A percentile compares a stretch with the other conserved stretches of the same genome.
These are phyloP conservation scores for Coprinopsis strossmayeri DNA, from an alignment of 768 basidiomycete genomes.

Conservation along the genomic window DNA sequence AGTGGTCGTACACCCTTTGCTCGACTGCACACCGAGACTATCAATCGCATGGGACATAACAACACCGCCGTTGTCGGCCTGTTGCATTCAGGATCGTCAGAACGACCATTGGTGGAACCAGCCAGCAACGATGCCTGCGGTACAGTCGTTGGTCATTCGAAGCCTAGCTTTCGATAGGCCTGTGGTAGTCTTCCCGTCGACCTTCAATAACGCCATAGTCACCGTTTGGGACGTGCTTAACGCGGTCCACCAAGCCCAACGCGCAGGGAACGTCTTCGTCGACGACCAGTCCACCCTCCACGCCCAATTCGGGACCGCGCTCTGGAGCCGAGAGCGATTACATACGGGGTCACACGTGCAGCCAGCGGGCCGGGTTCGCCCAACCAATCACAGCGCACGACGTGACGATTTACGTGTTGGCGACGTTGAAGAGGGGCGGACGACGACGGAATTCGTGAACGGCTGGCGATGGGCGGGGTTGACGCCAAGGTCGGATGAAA, in stretches of 20 bases:
- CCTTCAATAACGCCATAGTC: neutral
- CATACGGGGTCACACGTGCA: neutral
- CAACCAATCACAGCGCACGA: neutral
- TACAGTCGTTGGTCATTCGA: neutral
- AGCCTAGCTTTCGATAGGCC: neutral
- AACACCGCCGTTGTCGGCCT: neutral
- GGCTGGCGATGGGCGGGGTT: neutral
- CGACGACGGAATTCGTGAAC: neutral
- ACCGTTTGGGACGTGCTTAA: neutral
- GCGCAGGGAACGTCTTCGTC: neutral
- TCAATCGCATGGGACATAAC: neutral
- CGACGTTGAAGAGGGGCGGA: neutral
- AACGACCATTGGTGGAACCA: neutral
- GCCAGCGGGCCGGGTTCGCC: neutral
- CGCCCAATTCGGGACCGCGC: neutral
- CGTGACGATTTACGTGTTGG: neutral
- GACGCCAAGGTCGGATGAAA: neutral
- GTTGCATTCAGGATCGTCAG: neutral
- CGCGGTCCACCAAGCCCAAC: neutral
- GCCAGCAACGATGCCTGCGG: neutral
- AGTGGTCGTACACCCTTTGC: neutral
- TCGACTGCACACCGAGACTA: neutral
- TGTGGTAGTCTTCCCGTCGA: neutral
- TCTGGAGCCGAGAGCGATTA: neutral
- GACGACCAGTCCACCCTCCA: neutral